Evolutionary conservation across 257 asterid species (phyloP).

Genomic region (Primulina huaijiensis): DNA sequence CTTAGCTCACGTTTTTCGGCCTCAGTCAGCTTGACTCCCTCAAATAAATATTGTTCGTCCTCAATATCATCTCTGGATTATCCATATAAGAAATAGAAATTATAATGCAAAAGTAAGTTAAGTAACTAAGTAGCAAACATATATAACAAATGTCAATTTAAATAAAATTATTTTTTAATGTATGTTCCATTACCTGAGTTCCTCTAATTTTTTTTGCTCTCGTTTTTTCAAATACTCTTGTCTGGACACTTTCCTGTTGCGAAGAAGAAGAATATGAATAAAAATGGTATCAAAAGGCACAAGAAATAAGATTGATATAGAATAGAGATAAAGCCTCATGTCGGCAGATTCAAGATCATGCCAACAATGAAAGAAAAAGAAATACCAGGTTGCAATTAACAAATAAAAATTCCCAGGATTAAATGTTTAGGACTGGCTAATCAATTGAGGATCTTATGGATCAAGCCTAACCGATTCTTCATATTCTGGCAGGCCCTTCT

Average conservation of each 20-base stretch:
- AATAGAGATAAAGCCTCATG: neutral
- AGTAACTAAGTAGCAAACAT: slow-evolving; percentile 15
- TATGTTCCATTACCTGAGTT: slow-evolving; percentile 54
- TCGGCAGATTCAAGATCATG: slow-evolving; percentile 1
- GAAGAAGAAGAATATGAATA: slow-evolving; percentile 19
- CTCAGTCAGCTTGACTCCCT: slow-evolving; percentile 70
- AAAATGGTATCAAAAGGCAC: slow-evolving; percentile 20
- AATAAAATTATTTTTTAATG: slow-evolving; percentile 14
- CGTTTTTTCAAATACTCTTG: slow-evolving; percentile 90
- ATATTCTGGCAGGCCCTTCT: neutral
- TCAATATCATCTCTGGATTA: slow-evolving; percentile 76
- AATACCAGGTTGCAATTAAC: slow-evolving; percentile 4
- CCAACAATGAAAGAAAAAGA: neutral
- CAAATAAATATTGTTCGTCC: slow-evolving; percentile 83
- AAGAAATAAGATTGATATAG: neutral
- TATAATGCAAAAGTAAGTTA: slow-evolving; percentile 10
- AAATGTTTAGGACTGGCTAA: neutral
- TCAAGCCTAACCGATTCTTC: neutral
- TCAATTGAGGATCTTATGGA: neutral
- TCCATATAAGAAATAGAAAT: slow-evolving; percentile 20
- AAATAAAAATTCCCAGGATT: neutral
- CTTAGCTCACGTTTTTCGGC: slow-evolving; percentile 64
- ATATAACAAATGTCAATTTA: slow-evolving; percentile 10
- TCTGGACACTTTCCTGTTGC: slow-evolving; percentile 68
- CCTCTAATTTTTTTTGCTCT: slow-evolving; percentile 89